These are phyloP conservation scores for Diaporthe eres DNA, from an alignment of 2,329 filamentous ascomycete genomes.

Conservation along the genomic window DNA sequence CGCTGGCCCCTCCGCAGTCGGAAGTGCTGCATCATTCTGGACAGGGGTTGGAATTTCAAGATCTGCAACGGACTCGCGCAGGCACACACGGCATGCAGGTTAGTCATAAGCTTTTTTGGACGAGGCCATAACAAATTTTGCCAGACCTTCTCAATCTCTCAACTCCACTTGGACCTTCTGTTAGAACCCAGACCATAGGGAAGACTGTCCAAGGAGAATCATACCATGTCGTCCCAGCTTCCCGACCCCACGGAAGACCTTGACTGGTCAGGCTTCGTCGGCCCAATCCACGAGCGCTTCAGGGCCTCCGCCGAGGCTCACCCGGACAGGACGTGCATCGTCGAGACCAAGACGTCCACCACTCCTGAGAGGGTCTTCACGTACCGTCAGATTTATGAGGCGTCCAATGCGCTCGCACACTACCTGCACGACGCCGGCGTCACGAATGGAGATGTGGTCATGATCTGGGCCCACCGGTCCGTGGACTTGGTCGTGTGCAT, in stretches of 20 bases:
- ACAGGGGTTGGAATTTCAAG: conserved; percentile 35
- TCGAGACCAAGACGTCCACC: conserved; percentile 61
- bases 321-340: conserved; percentile 71
- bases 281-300: conserved; percentile 81
- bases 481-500: conserved; percentile 78
- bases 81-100: conserved; percentile 20
- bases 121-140: conserved; percentile 29
- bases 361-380: conserved; percentile 78
- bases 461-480: conserved; percentile 89
- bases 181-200: not conserved
- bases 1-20: conserved; percentile 35
- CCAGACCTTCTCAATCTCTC: conserved; percentile 23
- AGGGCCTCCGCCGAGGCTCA: conserved; percentile 74
- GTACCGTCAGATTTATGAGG: conserved; percentile 89
- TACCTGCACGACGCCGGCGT: conserved; percentile 82
- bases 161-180: conserved; percentile 9
- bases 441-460: conserved; percentile 87
- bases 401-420: conserved; percentile 84
- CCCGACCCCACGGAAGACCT: conserved; percentile 79
- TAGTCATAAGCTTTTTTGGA: conserved; percentile 29
- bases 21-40: conserved; percentile 31
- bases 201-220: conserved; percentile 4
- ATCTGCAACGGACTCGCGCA: conserved; percentile 20
- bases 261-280: conserved; percentile 75
- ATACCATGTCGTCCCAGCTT: conserved; percentile 46